phyloP scores from a whole-genome alignment of 1,139 yeast species.

The Pichia sp. region DNA sequence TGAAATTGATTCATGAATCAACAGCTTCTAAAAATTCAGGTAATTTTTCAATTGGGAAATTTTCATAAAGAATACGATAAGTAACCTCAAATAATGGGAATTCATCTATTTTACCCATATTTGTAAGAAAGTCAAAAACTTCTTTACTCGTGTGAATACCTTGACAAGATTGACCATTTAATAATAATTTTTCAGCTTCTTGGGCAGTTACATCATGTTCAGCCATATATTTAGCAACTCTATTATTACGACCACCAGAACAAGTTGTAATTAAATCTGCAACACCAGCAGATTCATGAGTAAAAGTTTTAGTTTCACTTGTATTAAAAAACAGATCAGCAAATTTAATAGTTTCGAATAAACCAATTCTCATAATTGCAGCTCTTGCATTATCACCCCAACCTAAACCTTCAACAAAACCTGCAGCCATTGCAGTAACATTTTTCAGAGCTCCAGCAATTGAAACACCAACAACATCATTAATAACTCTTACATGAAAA shows the following conservation, averaged over 20 bases:
- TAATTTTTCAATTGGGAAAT: slow-evolving; percentile 55
- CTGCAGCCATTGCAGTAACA: slow-evolving; percentile 89
- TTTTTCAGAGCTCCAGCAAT: slow-evolving; percentile 94
- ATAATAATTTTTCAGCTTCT: slow-evolving; percentile 73
- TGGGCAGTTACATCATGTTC: slow-evolving; percentile 62
- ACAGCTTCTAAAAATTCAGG: slow-evolving; percentile 52
- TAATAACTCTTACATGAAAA: slow-evolving; percentile 86
- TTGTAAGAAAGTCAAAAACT: slow-evolving; percentile 74
- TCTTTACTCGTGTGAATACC: slow-evolving; percentile 87
- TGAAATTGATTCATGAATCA: slow-evolving; percentile 19
- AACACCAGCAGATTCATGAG: slow-evolving; percentile 91
- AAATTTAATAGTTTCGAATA: slow-evolving; percentile 80
- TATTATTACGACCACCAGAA: slow-evolving; percentile 92
- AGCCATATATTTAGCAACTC: slow-evolving; percentile 77
- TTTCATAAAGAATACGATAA: slow-evolving; percentile 72
- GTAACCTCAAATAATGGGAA: slow-evolving; percentile 88
- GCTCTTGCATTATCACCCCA: slow-evolving; percentile 99
- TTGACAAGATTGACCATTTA: slow-evolving; percentile 93
- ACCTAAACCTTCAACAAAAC: slow-evolving; percentile 90
- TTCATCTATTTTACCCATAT: slow-evolving; percentile 54
- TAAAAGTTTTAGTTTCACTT: slow-evolving; percentile 69
- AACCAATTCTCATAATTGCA: slow-evolving; percentile 91
- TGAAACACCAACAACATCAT: slow-evolving; percentile 90
- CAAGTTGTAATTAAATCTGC: slow-evolving; percentile 96
- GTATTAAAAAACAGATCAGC: slow-evolving; percentile 70